Evolutionary conservation across 2,329 filamentous ascomycete species (phyloP), one percentile per base, ranked within the genome.

Genomic region (Aspergillus sp.): DNA sequence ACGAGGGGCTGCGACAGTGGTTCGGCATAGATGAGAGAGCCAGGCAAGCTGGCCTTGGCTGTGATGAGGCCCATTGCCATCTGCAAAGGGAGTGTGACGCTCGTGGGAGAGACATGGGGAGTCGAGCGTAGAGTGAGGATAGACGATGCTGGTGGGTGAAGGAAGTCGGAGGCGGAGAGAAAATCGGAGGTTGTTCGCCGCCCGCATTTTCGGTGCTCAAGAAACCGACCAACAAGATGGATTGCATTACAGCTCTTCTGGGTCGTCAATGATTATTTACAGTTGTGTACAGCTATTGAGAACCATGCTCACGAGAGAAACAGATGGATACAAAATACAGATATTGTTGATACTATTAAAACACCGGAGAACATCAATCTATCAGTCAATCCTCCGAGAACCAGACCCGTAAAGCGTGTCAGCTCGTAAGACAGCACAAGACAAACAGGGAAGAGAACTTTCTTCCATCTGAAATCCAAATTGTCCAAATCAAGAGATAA

Each of bases 401-500:
- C 26, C 13, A 19, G 19, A 19, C 19, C 19, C 19, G 19, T 19
- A 19, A 19, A 19, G 19, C 19, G 19, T 19, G 19, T 19, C 19
- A 19, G 19, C 19, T 19, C 19, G 19, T 19, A 19, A 19, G 13
- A 28, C 32, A 33, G 11, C 8, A 33, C 10, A 41, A 12, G 31
- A 44, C 10, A 37, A 30, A 12, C 38, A 49, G 27, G 12, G 27
- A 26, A 39, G 12, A 11, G 29, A 36, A 29, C 27, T 28, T 47
- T 33, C 40, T 33, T 41, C 31, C 45, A 37, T 45, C 43, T 42
- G 40, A 45, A 19, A 51, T 51, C 48, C 40, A 52, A 44, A 51
- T 46, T 49, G 50, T 56, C 48, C 49, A 53, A 42, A 48, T 40
- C 45, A 53, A 45, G 44, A 53, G 42, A 62, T 65, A 65, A 65